Conservation (phyloP, 1,284 basidiomycete species). For the Phaffia rhodozyma region DNA sequence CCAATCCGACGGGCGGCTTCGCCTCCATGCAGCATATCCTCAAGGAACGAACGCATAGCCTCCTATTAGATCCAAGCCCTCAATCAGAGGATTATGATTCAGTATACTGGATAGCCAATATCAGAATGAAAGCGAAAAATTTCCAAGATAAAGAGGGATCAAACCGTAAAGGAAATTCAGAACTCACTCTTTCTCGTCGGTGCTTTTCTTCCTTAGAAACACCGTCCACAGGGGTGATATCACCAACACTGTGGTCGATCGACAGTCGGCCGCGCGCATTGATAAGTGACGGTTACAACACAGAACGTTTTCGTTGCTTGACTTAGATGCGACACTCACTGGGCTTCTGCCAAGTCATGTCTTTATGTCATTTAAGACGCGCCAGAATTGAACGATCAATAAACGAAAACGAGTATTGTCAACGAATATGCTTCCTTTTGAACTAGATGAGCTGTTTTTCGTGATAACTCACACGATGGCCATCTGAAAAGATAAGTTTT, state of each 20-base stretch:
- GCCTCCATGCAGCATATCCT: constrained; percentile 75
- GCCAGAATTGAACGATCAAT: not conserved
- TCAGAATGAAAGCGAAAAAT: not conserved
- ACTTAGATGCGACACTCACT: constrained; percentile 32
- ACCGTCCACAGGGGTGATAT: constrained; percentile 82
- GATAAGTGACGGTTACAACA: no score
- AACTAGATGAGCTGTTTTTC: no score
- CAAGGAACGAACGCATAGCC: constrained; percentile 81
- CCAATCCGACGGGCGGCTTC: constrained; percentile 67
- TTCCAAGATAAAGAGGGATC: no score
- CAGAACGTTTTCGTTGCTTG: constrained; percentile 5
- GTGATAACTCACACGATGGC: constrained; percentile 34
- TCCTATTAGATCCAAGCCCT: constrained; percentile 41
- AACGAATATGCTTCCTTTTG: no score
- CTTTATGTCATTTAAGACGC: constrained; percentile 9
- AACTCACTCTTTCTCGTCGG: constrained; percentile 48
- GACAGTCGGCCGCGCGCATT: no score
- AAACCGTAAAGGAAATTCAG: not conserved
- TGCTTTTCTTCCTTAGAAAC: constrained; percentile 71
- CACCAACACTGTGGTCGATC: constrained; percentile 50
- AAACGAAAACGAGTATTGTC: no score
- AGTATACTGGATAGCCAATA: not conserved
- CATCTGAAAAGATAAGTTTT: not conserved
- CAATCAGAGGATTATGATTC: not conserved
- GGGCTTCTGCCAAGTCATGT: constrained; percentile 93